A percentile compares a stretch with the other conserved stretches of the same genome.
These are phyloP conservation scores for Phytophthora fragariae DNA, from an alignment of 352 stramenopile genomes.

Conservation along the genomic window DNA sequence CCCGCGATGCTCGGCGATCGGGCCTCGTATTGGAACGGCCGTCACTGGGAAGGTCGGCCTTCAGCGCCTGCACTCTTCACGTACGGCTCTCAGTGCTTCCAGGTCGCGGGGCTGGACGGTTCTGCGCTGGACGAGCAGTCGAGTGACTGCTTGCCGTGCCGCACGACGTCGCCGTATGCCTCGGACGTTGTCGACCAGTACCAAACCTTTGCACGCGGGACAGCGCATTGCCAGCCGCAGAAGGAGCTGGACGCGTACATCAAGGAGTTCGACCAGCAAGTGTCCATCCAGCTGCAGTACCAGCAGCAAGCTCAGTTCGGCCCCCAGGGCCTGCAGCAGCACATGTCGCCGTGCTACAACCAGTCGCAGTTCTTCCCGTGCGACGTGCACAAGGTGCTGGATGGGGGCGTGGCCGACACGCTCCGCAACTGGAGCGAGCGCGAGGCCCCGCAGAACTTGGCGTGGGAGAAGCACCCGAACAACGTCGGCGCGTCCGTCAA, in stretches of 20 bases:
- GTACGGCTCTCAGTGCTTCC: constrained; percentile 70
- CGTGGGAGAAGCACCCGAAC: constrained; percentile 66
- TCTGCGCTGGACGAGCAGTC: constrained; percentile 22
- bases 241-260: constrained; percentile 83
- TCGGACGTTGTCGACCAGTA: constrained; percentile 52
- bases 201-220: constrained; percentile 40
- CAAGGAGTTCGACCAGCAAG: constrained; percentile 84
- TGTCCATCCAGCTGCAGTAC: constrained; percentile 79
- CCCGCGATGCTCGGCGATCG: constrained; percentile 52
- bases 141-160: constrained; percentile 69
- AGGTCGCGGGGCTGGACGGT: constrained; percentile 50
- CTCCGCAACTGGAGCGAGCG: constrained; percentile 44
- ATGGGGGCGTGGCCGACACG: constrained; percentile 68
- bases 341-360: constrained; percentile 85
- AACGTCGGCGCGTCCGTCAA: constrained; percentile 73
- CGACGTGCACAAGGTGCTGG: constrained; percentile 77
- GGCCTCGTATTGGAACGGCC: constrained; percentile 85
- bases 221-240: constrained; percentile 61
- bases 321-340: constrained; percentile 70
- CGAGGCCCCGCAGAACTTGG: constrained; percentile 54
- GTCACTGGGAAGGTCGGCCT: constrained; percentile 76
- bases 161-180: constrained; percentile 63
- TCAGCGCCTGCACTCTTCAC: constrained; percentile 73
- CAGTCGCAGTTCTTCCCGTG: constrained; percentile 85
- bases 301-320: constrained; percentile 72